Conservation (phyloP, 441 rosid species). For the Breynia disticha region DNA sequence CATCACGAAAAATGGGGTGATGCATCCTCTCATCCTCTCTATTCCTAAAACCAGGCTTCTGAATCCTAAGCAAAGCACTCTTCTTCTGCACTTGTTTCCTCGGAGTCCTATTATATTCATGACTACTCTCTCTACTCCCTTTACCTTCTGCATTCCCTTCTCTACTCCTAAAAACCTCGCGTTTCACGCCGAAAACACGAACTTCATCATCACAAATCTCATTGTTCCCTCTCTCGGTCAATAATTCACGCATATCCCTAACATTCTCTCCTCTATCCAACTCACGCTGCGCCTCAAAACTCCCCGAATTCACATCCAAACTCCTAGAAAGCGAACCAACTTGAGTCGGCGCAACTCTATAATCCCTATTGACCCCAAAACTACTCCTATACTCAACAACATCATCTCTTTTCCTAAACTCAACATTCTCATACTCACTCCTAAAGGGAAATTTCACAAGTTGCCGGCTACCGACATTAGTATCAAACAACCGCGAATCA, state of each 20-base stretch:
- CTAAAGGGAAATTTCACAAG: conserved; percentile 26
- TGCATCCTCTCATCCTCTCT: conserved; percentile 42
- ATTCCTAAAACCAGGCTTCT: conserved; percentile 39
- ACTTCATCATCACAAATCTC: conserved; percentile 15
- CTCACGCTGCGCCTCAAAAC: conserved; percentile 24
- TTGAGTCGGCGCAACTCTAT: conserved; percentile 17
- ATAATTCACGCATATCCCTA: conserved; percentile 17
- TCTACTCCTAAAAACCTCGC: conserved; percentile 27
- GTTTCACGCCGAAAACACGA: conserved; percentile 26
- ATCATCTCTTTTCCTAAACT: conserved; percentile 12
- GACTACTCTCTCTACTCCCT: conserved; percentile 43
- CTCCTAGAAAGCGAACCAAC: conserved; percentile 14
- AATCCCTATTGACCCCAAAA: conserved; percentile 33
- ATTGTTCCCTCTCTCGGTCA: conserved; percentile 21
- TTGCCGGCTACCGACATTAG: too few relatives aligned
- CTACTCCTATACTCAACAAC: conserved; percentile 21
- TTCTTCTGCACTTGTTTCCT: conserved; percentile 60
- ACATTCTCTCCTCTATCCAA: conserved; percentile 16
- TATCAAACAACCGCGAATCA: too few relatives aligned
- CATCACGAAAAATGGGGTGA: conserved; percentile 25
- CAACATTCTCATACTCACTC: conserved; percentile 23
- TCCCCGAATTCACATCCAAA: conserved; percentile 23
- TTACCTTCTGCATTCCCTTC: conserved; percentile 27
- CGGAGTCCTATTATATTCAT: conserved; percentile 40
- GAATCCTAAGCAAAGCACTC: conserved; percentile 86